These are phyloP conservation scores for Golubevia pallescens DNA, from an alignment of 1,284 basidiomycete species.

Conservation along the genomic window DNA sequence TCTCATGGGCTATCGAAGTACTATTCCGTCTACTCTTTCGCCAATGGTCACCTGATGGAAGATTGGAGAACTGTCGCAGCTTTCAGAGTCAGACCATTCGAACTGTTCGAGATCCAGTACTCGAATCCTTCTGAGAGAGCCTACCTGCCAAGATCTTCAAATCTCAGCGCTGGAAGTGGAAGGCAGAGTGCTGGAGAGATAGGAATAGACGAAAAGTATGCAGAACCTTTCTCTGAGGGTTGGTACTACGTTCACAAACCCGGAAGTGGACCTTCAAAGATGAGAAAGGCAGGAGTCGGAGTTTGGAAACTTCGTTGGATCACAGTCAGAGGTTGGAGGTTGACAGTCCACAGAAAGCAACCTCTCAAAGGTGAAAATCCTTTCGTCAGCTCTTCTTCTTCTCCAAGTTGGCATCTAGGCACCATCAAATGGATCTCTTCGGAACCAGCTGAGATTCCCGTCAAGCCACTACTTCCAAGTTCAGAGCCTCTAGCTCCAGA, in stretches of 20 bases:
- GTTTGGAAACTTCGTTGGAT: slow-evolving; percentile 48
- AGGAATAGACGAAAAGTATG: slow-evolving; percentile 9
- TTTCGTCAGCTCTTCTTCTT: slow-evolving; percentile 9
- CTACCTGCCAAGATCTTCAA: slow-evolving; percentile 17
- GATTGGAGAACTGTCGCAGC: slow-evolving; percentile 39
- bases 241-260: slow-evolving; percentile 44
- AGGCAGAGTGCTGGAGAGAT: neutral
- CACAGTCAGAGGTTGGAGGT: slow-evolving; percentile 27
- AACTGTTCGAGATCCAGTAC: slow-evolving; percentile 43
- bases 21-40: slow-evolving; percentile 26
- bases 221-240: slow-evolving; percentile 40
- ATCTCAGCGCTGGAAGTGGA: too few relatives aligned
- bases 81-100: slow-evolving; percentile 31
- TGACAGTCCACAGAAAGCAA: slow-evolving; percentile 32
- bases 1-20: slow-evolving; percentile 26
- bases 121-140: slow-evolving; percentile 26
- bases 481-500: slow-evolving; percentile 16
- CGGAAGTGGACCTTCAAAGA: slow-evolving; percentile 11
- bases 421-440: slow-evolving; percentile 17
- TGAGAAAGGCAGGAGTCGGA: slow-evolving; percentile 16
- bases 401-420: slow-evolving; percentile 20
- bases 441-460: slow-evolving; percentile 16
- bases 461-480: slow-evolving; percentile 19
- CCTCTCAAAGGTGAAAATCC: slow-evolving; percentile 17
- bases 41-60: slow-evolving; percentile 37